Evolutionary conservation across 148 eudicot genomes (phyloP).

Genomic region (Beta vulgaris): DNA sequence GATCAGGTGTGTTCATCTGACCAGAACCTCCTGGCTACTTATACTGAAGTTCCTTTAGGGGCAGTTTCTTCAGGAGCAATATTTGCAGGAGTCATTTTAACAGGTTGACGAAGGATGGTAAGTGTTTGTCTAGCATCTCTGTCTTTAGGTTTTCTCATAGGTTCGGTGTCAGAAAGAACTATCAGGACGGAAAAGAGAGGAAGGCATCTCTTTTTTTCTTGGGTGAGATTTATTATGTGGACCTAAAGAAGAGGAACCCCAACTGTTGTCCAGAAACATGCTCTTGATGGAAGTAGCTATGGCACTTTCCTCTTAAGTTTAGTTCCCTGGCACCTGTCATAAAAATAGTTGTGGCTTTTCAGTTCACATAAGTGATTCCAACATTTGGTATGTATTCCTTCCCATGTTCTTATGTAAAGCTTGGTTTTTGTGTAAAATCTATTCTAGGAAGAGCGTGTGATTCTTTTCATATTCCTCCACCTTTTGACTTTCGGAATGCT

Average conservation of each 20-base stretch:
- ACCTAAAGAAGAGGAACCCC: neutral
- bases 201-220: neutral
- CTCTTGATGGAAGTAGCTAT: neutral
- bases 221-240: neutral
- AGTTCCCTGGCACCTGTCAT: too few species aligned
- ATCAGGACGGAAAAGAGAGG: neutral
- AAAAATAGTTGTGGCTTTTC: too few species aligned
- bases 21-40: neutral
- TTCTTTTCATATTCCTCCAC: too few species aligned
- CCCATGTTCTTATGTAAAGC: too few species aligned
- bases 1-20: neutral
- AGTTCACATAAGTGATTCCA: too few species aligned
- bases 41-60: neutral
- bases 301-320: too few species aligned
- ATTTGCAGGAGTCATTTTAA: neutral
- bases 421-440: too few species aligned
- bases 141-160: neutral
- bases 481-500: too few species aligned
- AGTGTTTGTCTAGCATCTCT: neutral
- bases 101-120: neutral
- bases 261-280: neutral
- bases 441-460: too few species aligned
- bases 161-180: neutral
- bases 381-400: too few species aligned
- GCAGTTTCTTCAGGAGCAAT: neutral